A percentile compares a stretch with the other conserved stretches of the same genome.
These are phyloP conservation scores for Dothidotthia symphoricarpi DNA, from an alignment of 2,329 filamentous ascomycete species.

Conservation along the genomic window DNA sequence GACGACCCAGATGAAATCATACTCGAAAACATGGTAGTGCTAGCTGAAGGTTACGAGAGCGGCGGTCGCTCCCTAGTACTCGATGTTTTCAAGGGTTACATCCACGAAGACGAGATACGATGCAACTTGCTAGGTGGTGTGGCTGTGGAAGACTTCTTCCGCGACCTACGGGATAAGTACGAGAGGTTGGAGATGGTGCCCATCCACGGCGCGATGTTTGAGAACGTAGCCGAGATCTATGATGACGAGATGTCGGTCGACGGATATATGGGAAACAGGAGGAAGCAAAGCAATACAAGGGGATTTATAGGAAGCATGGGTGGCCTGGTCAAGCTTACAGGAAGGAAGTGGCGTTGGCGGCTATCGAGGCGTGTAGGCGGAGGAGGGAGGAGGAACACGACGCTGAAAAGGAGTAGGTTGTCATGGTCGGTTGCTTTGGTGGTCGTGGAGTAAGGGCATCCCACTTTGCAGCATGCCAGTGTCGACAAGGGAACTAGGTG, in stretches of 20 bases:
- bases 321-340: slow-evolving; percentile 1
- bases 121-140: background rate
- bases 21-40: slow-evolving; percentile 4
- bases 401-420: background rate
- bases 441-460: too few relatives aligned
- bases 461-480: too few relatives aligned
- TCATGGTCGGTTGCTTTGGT: too few relatives aligned
- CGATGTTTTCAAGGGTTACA: slow-evolving; percentile 7
- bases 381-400: background rate
- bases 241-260: background rate
- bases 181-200: slow-evolving; percentile 2
- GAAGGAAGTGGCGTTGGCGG: slow-evolving; percentile 3
- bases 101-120: slow-evolving; percentile 6
- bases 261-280: background rate
- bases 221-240: background rate
- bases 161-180: slow-evolving; percentile 1
- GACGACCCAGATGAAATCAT: slow-evolving; percentile 5
- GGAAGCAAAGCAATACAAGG: slow-evolving; percentile 1
- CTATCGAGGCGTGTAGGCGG: background rate
- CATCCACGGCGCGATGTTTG: background rate
- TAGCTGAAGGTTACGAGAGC: slow-evolving; percentile 6
- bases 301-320: background rate
- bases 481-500: too few relatives aligned
- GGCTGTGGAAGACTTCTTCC: slow-evolving; percentile 2
- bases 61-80: slow-evolving; percentile 6